A percentile compares a stretch with the other conserved stretches of the same genome.
Conservation (phyloP, 805 yeast genomes). For the Tetrapisispora fleetii region DNA sequence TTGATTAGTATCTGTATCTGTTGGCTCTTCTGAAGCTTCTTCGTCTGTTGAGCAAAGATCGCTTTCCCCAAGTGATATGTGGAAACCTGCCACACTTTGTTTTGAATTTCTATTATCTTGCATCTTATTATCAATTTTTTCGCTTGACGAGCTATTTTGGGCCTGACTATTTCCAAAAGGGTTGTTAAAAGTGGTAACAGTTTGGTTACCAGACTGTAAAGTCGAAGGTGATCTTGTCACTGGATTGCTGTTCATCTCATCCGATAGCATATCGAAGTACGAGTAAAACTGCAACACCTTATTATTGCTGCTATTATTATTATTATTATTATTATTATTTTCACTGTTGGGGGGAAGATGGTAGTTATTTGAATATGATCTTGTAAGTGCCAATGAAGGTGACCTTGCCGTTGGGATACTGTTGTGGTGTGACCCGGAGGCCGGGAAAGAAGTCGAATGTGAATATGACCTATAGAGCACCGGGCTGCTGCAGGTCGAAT, state of each 20-base stretch:
- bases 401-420: constrained; percentile 8
- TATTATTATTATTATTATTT: constrained; percentile 2
- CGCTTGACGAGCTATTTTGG: not conserved
- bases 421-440: constrained; percentile 6
- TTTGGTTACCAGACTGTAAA: not conserved
- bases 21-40: constrained; percentile 11
- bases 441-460: constrained; percentile 3
- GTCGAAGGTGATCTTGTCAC: not conserved
- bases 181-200: not conserved
- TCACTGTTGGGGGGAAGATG: constrained; percentile 9
- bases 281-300: constrained; percentile 46
- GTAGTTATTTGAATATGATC: constrained; percentile 1
- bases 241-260: constrained; percentile 31
- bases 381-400: not conserved
- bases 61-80: constrained; percentile 23
- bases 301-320: constrained; percentile 4
- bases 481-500: not conserved
- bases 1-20: not conserved
- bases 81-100: constrained; percentile 12
- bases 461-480: constrained; percentile 8
- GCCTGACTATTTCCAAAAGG: not conserved
- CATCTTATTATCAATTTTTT: not conserved
- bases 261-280: constrained; percentile 68
- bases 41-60: constrained; percentile 21
- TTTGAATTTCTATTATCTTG: not conserved